A percentile compares a stretch with the other conserved stretches of the same genome.
Evolutionary conservation across 768 basidiomycete genomes (phyloP).

Genomic region (Mycena belliarum): DNA sequence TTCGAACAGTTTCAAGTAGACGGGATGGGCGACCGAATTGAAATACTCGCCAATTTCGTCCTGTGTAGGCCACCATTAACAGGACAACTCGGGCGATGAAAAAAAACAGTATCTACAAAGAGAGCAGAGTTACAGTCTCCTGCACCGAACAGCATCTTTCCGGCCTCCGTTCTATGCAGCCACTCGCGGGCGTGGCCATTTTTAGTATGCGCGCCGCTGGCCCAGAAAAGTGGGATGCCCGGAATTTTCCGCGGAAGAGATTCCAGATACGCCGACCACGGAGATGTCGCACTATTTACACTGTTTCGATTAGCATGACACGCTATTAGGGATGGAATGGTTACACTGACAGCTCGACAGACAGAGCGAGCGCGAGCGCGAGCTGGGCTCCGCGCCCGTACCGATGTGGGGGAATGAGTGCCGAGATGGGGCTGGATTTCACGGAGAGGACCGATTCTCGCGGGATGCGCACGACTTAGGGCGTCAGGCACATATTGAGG

Average conservation of each 20-base stretch:
- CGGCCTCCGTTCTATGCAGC: conserved; percentile 47
- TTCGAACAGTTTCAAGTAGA: conserved; percentile 10
- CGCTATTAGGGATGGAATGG: background rate
- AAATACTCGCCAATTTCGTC: conserved; percentile 40
- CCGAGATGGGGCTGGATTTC: conserved; percentile 51
- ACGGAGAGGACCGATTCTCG: conserved; percentile 63
- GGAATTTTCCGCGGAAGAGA: conserved; percentile 55
- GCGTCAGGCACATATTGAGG: conserved; percentile 11
- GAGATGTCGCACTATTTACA: conserved; percentile 47
- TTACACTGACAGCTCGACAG: conserved; percentile 61
- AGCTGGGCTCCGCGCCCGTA: conserved; percentile 63
- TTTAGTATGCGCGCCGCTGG: conserved; percentile 25
- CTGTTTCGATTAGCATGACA: conserved; percentile 34
- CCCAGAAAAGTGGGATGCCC: conserved; percentile 68
- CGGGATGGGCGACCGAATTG: conserved; percentile 28
- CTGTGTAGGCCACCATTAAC: conserved; percentile 23
- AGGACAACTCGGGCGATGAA: background rate
- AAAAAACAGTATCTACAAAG: conserved; percentile 24
- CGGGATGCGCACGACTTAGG: conserved; percentile 66
- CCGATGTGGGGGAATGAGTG: conserved; percentile 42
- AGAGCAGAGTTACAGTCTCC: conserved; percentile 23
- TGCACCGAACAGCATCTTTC: conserved; percentile 25
- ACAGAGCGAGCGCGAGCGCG: conserved; percentile 62
- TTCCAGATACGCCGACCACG: conserved; percentile 68
- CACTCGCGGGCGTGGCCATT: conserved; percentile 28